A percentile compares a stretch with the other conserved stretches of the same genome.
Evolutionary conservation across 2,329 filamentous ascomycete species (phyloP).

Genomic region (Pseudogymnoascus sp.): DNA sequence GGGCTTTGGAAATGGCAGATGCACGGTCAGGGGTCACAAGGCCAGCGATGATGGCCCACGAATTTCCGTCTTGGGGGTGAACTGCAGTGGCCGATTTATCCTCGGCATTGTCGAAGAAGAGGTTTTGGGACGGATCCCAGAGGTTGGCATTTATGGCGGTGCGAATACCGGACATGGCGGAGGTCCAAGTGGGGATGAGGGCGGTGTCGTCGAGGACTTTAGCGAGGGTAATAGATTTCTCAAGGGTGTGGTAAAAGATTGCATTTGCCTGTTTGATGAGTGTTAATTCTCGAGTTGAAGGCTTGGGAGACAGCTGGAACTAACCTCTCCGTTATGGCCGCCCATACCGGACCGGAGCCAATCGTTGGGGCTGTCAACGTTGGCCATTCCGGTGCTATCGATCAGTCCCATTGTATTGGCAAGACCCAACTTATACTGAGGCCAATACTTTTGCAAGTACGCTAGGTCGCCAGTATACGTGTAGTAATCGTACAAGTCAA

Average conservation of each 20-base stretch:
- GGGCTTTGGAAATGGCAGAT: conserved; percentile 28
- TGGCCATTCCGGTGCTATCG: conserved; percentile 1
- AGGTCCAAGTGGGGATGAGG: conserved; percentile 31
- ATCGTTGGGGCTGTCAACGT: conserved; percentile 16
- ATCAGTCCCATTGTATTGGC: conserved; percentile 29
- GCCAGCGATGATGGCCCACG: conserved; percentile 39
- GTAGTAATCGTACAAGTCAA: conserved; percentile 51
- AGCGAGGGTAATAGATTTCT: background rate
- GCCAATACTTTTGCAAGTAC: conserved; percentile 42
- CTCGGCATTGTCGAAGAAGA: conserved; percentile 37
- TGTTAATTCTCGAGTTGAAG: background rate
- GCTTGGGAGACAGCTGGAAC: background rate
- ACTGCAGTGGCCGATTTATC: conserved; percentile 39
- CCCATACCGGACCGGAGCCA: conserved; percentile 26
- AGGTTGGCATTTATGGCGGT: conserved; percentile 33
- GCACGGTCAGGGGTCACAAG: conserved; percentile 38
- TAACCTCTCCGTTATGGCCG: conserved; percentile 24
- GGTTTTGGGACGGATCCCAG: conserved; percentile 33
- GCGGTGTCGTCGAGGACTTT: conserved; percentile 28
- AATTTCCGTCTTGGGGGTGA: conserved; percentile 54
- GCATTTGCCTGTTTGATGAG: background rate
- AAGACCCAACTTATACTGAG: conserved; percentile 41
- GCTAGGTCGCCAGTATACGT: conserved; percentile 45
- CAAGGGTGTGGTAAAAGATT: background rate
- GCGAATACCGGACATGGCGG: conserved; percentile 22